Evolutionary conservation across 768 basidiomycete genomes (phyloP).

Genomic region (Suillus cothurnatus): DNA sequence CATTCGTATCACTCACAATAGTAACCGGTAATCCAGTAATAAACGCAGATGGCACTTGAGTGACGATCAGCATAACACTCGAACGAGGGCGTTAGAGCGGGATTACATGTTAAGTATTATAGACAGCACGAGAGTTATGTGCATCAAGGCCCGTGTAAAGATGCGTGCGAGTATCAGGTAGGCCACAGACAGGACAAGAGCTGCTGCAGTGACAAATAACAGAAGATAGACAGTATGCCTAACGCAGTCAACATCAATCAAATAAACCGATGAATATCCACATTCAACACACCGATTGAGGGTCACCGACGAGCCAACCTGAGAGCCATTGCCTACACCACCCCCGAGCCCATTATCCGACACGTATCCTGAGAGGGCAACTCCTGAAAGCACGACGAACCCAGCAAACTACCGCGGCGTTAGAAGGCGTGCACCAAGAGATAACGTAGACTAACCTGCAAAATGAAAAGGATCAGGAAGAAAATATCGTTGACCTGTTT

Average conservation of each 20-base stretch:
- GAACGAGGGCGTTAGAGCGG: slow-evolving; percentile 4
- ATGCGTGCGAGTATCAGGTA: slow-evolving; percentile 73
- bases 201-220: slow-evolving; percentile 70
- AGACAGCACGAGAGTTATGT: slow-evolving; percentile 67
- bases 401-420: slow-evolving; percentile 54
- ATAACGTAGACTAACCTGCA: slow-evolving; percentile 47
- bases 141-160: slow-evolving; percentile 78
- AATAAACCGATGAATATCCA: neutral
- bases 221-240: slow-evolving; percentile 80
- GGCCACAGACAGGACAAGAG: slow-evolving; percentile 60
- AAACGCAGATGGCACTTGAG: slow-evolving; percentile 67
- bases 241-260: neutral
- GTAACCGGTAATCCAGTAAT: slow-evolving; percentile 73
- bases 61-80: slow-evolving; percentile 1
- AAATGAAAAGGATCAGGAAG: slow-evolving; percentile 71
- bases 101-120: slow-evolving; percentile 66
- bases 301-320: slow-evolving; percentile 59
- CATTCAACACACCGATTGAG: slow-evolving; percentile 57
- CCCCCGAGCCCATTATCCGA: slow-evolving; percentile 69
- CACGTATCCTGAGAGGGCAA: slow-evolving; percentile 65
- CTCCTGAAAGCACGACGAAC: slow-evolving; percentile 66
- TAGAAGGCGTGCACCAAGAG: neutral
- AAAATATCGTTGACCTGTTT: slow-evolving; percentile 73
- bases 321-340: slow-evolving; percentile 55
- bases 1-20: slow-evolving; percentile 52